Conservation (phyloP, 768 basidiomycete species). For the Hydnum rufescens region DNA sequence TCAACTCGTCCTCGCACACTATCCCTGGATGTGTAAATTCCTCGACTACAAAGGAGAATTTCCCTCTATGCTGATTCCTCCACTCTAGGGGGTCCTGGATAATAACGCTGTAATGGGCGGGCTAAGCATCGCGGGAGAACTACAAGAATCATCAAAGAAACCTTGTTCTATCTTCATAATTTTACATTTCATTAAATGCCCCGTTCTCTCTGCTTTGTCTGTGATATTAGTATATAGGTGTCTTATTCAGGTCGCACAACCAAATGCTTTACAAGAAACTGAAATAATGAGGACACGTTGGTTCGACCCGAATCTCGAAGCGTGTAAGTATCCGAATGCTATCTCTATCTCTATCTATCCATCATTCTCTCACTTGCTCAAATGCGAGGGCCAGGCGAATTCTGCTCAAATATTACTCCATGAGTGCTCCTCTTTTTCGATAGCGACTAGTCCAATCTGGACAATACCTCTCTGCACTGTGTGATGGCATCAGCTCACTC, state of each 20-base stretch:
- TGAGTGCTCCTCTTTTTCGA: no score
- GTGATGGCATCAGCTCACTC: no score
- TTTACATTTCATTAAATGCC: conserved; percentile 16
- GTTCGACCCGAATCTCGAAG: conserved; percentile 17
- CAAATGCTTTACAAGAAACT: conserved; percentile 23
- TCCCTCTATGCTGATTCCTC: no score
- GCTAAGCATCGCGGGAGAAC: conserved; percentile 79
- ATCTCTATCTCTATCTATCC: no score
- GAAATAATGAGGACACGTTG: conserved; percentile 24
- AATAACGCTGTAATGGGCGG: conserved; percentile 93
- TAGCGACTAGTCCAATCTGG: no score
- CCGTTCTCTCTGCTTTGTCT: not conserved
- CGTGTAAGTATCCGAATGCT: not conserved
- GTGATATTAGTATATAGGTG: not conserved
- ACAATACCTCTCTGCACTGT: no score
- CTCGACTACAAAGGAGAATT: conserved; percentile 81
- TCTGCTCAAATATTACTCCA: no score
- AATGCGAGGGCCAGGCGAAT: no score
- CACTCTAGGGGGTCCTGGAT: no score
- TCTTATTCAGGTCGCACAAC: conserved; percentile 19
- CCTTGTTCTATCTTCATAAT: conserved; percentile 26
- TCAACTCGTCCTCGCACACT: conserved; percentile 70
- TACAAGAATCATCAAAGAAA: conserved; percentile 79
- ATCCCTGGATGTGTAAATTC: conserved; percentile 88
- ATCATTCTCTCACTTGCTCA: no score